A percentile compares a stretch with the other conserved stretches of the same genome.
These are phyloP conservation scores for Biscutella laevigata DNA, from an alignment of 441 rosid species.

Conservation along the genomic window DNA sequence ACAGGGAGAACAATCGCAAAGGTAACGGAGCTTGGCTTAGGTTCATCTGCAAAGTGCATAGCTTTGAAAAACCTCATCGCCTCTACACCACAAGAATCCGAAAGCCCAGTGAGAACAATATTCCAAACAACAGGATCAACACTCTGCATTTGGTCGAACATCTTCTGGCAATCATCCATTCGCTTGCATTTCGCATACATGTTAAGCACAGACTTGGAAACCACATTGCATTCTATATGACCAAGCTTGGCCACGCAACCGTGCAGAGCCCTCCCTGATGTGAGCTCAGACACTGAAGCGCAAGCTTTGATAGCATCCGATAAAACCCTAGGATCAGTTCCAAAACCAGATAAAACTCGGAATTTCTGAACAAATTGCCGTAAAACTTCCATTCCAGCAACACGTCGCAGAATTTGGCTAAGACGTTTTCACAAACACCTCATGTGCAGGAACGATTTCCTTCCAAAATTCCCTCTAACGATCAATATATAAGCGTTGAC, in stretches of 20 bases:
- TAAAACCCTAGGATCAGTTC: constrained; percentile 39
- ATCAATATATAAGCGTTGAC: background rate
- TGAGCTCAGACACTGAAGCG: constrained; percentile 34
- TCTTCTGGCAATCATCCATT: constrained; percentile 42
- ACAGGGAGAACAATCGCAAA: constrained; percentile 59
- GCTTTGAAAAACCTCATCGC: constrained; percentile 41
- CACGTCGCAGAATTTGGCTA: constrained; percentile 21
- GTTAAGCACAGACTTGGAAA: constrained; percentile 69
- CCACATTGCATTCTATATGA: constrained; percentile 37
- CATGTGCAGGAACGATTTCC: constrained; percentile 12
- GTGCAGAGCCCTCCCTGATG: constrained; percentile 51
- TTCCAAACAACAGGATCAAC: constrained; percentile 72
- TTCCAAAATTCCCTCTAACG: background rate
- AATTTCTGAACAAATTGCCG: constrained; percentile 31
- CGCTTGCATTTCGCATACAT: constrained; percentile 67
- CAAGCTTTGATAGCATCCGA: constrained; percentile 55
- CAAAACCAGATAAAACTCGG: constrained; percentile 23
- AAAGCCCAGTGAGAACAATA: constrained; percentile 60
- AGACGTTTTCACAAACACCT: constrained; percentile 36
- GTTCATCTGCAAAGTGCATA: constrained; percentile 33
- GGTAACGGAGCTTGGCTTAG: constrained; percentile 54
- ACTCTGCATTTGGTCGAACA: constrained; percentile 42
- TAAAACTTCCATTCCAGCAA: constrained; percentile 23
- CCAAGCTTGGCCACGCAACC: constrained; percentile 40
- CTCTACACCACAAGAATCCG: constrained; percentile 36